Percentiles rank a stretch among this genome's conserved stretches.
Evolutionary conservation across 148 eudicot genomes (phyloP).

Genomic region (Pharnaceum exiguum): DNA sequence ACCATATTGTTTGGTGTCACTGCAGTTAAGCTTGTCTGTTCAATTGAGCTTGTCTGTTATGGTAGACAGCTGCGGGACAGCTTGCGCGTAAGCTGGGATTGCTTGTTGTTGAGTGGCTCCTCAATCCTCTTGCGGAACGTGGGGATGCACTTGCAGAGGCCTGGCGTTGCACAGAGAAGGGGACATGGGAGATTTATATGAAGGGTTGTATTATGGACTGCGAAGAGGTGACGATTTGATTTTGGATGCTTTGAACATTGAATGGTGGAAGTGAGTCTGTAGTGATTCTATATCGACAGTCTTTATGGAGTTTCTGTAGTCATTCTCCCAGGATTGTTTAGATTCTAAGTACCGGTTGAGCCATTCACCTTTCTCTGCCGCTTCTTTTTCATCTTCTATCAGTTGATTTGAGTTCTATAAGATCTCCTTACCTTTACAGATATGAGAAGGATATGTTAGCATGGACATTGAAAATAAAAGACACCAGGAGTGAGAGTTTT

Average conservation of each 20-base stretch:
- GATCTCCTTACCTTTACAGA: constrained; percentile 19
- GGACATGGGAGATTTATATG: constrained; percentile 30
- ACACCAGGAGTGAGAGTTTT: neutral
- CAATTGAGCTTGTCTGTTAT: too few species aligned
- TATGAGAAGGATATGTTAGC: neutral
- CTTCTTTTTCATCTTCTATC: constrained; percentile 26
- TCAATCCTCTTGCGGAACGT: constrained; percentile 30
- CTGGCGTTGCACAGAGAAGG: constrained; percentile 40
- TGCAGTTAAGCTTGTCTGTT: neutral
- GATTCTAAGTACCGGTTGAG: constrained; percentile 51
- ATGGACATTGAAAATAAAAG: neutral
- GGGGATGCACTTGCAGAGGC: constrained; percentile 56
- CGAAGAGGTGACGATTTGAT: constrained; percentile 14
- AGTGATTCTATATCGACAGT: constrained; percentile 76
- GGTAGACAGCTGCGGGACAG: constrained; percentile 4
- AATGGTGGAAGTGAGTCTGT: constrained; percentile 50
- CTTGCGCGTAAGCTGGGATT: constrained; percentile 25
- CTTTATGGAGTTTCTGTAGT: constrained; percentile 52
- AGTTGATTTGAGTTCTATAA: constrained; percentile 19
- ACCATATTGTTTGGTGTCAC: constrained; percentile 70
- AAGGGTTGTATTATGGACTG: constrained; percentile 26
- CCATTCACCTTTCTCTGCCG: constrained; percentile 39
- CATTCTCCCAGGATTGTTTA: constrained; percentile 45
- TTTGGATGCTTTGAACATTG: constrained; percentile 35
- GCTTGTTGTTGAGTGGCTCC: constrained; percentile 50